Evolutionary conservation across 192 early-diverging fungal genomes (phyloP).

Genomic region (Dispira simplex): DNA sequence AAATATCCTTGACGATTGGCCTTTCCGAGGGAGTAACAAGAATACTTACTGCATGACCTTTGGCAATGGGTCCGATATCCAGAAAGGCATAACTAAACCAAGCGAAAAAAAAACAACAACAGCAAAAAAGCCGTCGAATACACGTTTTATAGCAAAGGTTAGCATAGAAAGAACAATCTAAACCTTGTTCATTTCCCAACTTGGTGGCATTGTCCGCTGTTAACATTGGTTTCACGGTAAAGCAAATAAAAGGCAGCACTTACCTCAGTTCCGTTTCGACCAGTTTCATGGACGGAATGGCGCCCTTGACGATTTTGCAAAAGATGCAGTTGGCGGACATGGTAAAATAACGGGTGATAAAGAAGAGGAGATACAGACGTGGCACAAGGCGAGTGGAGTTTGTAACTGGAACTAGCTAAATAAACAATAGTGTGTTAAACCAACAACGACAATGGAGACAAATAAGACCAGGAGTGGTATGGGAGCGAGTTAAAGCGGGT

Average conservation of each 20-base stretch:
- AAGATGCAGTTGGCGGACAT: slow-evolving; percentile 71
- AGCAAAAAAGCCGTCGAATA: too few relatives aligned
- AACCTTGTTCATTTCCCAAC: too few relatives aligned
- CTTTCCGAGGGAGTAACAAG: background rate
- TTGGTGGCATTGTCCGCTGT: too few relatives aligned
- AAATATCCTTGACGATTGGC: too few relatives aligned
- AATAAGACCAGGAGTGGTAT: background rate
- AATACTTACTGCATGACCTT: slow-evolving; percentile 48
- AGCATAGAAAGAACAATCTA: too few relatives aligned
- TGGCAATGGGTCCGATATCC: slow-evolving; percentile 60
- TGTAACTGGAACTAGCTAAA: background rate
- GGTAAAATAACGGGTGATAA: slow-evolving; percentile 5
- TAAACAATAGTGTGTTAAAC: background rate
- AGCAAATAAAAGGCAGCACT: background rate
- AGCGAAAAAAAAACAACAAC: slow-evolving; percentile 1
- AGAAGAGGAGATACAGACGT: background rate
- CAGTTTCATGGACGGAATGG: slow-evolving; percentile 71
- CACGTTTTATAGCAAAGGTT: too few relatives aligned
- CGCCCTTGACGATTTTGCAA: slow-evolving; percentile 77
- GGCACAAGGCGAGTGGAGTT: too few relatives aligned
- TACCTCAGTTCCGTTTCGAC: slow-evolving; percentile 64
- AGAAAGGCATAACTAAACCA: slow-evolving; percentile 51
- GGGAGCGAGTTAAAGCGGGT: background rate
- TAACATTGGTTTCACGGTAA: too few relatives aligned
- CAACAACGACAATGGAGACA: background rate